Evolutionary conservation across 768 basidiomycete species (phyloP).

Genomic region (Mycena vulgaris): DNA sequence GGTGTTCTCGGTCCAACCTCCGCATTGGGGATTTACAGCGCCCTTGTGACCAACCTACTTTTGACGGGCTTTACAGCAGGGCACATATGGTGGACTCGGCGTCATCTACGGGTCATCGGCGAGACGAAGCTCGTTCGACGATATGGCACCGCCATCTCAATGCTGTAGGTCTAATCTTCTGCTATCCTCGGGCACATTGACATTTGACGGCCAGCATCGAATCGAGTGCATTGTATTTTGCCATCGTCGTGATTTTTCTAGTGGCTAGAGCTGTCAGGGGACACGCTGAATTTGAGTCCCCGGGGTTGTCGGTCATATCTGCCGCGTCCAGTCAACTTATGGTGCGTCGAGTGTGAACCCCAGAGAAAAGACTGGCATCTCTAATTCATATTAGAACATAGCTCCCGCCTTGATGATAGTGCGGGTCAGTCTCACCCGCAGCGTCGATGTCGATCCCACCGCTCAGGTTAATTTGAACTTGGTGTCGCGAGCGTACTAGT

Average conservation of each 20-base stretch:
- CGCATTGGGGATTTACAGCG: too few species aligned
- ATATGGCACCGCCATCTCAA: conserved; percentile 11
- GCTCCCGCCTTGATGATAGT: too few species aligned
- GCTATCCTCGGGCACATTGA: not conserved
- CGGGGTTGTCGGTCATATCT: not conserved
- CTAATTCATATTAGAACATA: too few species aligned
- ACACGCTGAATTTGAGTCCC: not conserved
- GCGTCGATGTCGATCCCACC: too few species aligned
- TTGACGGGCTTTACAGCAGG: conserved; percentile 5
- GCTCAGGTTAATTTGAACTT: too few species aligned
- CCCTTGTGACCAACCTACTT: not conserved
- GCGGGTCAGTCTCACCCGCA: too few species aligned
- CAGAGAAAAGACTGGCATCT: too few species aligned
- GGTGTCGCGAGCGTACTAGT: too few species aligned
- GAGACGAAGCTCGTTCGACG: not conserved
- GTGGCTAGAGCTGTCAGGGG: not conserved
- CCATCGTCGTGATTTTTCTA: not conserved
- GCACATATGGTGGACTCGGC: conserved; percentile 18
- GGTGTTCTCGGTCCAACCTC: too few species aligned
- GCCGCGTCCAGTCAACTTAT: not conserved
- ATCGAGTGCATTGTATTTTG: not conserved
- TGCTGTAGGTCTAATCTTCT: not conserved
- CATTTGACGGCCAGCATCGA: not conserved
- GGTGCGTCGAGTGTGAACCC: too few species aligned
- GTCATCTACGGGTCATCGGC: not conserved